Conservation (phyloP, 2,329 filamentous ascomycete species). For the Venturiaceae sp. region DNA sequence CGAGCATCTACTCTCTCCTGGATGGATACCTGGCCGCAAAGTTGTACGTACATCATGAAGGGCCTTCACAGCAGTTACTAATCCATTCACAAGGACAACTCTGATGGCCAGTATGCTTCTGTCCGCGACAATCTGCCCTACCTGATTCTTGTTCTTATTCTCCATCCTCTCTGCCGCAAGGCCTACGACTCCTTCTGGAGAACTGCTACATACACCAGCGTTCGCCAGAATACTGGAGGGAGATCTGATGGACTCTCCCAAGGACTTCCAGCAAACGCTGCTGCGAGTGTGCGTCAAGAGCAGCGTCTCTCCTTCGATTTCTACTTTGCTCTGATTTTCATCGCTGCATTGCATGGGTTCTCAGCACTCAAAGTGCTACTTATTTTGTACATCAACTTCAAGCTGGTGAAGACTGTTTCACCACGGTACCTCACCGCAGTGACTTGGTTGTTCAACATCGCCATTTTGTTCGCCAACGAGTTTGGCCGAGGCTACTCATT, state of each 20-base stretch:
- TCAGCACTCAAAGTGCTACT: conserved; percentile 72
- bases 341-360: conserved; percentile 72
- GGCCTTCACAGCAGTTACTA: too few species aligned
- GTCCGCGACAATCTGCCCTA: conserved; percentile 84
- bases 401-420: conserved; percentile 63
- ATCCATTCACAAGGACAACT: conserved; percentile 81
- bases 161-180: conserved; percentile 72
- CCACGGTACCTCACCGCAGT: conserved; percentile 59
- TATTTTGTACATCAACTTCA: conserved; percentile 77
- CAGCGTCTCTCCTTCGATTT: conserved; percentile 76
- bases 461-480: conserved; percentile 82
- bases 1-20: conserved; percentile 58
- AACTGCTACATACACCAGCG: conserved; percentile 32
- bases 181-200: conserved; percentile 51
- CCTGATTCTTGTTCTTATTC: conserved; percentile 59
- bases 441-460: conserved; percentile 88
- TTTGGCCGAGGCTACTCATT: conserved; percentile 69
- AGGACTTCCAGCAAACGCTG: conserved; percentile 35
- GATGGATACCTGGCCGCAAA: conserved; percentile 88
- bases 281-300: conserved; percentile 43
- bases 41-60: conserved; percentile 46
- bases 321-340: conserved; percentile 68
- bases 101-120: conserved; percentile 75
- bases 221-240: conserved; percentile 21
- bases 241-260: conserved; percentile 23